Base-by-base conservation (phyloP, 2,329 filamentous ascomycete species). In the Microsporum audouinii region DNA sequence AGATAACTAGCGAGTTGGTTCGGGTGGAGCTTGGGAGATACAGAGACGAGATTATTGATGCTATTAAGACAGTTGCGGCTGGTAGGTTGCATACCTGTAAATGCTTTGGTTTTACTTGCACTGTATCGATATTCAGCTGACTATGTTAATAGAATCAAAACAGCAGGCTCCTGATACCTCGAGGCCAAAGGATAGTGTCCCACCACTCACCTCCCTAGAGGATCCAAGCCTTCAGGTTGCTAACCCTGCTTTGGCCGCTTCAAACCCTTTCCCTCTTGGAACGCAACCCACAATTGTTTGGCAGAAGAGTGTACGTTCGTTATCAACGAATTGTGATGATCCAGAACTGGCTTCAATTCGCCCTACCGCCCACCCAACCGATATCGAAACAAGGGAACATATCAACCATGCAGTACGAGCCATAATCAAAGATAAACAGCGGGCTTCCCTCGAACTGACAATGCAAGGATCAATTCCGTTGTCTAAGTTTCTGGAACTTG, bases 401-500 rank as follows among this genome's bases (percentile, higher is more conserved):
- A 47, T 8, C 23, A 27, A 12, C 17, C 17, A 7, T 10, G 8
- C 7, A 47, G 7, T 2, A 29, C 12, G n/a, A 1, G 33, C 12
- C 6, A 14, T 14, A 2, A 3, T 27, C 17, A 53, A 33, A 10
- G 27, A 34, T 14, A 53, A 29, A 10, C 27, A 34, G 10, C 8
- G 3, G 10, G 12, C 1, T 5, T 27, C 27, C 14, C 31, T 27
- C 3, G 29, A 53, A 31, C 14, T 53, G 10, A 53, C 34, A n/a
- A 53, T 53, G 29, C 73, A 75, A 49, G 60, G 65, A 17, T 55
- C 33, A 6, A 63, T 64, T 36, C 57, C 63, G 6, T 63, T 74
- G 1, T 61, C 51, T 1, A 64, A 66, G 0, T 75, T 75, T 58
- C 63, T 72, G 34, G 62, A 65, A 7, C 66, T 60, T 8, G 69